A percentile compares a stretch with the other conserved stretches of the same genome.
Evolutionary conservation across 208 protist genomes (phyloP).

Genomic region (Dictyostelium gargantuum): DNA sequence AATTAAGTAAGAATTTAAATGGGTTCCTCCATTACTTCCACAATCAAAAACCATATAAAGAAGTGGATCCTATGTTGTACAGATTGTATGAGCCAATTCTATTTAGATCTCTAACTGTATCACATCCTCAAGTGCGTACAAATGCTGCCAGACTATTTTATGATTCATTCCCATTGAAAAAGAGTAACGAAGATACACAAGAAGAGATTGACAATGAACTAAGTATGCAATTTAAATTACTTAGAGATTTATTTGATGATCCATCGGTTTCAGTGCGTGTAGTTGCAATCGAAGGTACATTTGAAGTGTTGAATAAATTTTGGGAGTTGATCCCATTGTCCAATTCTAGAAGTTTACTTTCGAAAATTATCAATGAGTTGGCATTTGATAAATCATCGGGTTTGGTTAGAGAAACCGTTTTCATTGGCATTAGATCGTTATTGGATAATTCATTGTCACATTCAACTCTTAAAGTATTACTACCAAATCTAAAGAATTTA

Average conservation of each 20-base stretch:
- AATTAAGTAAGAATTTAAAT: not conserved
- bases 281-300: conserved; percentile 41
- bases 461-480: conserved; percentile 23
- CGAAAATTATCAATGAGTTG: conserved; percentile 58
- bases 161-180: conserved; percentile 84
- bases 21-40: conserved; percentile 78
- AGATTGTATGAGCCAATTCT: conserved; percentile 87
- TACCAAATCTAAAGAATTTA: conserved; percentile 67
- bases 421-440: conserved; percentile 76
- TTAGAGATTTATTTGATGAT: conserved; percentile 80
- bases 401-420: conserved; percentile 73
- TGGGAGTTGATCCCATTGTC: conserved; percentile 83
- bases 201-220: conserved; percentile 70
- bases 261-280: conserved; percentile 72
- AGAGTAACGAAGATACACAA: conserved; percentile 55
- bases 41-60: conserved; percentile 75
- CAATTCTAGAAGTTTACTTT: conserved; percentile 61
- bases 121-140: conserved; percentile 26
- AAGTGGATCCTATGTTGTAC: conserved; percentile 84
- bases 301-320: conserved; percentile 73
- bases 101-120: conserved; percentile 78
- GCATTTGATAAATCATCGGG: conserved; percentile 62
- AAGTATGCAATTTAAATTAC: conserved; percentile 77
- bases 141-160: conserved; percentile 82
- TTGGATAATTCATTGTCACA: conserved; percentile 80